These are phyloP conservation scores for Pholiota microspora DNA, from an alignment of 768 basidiomycete species.

Conservation along the genomic window DNA sequence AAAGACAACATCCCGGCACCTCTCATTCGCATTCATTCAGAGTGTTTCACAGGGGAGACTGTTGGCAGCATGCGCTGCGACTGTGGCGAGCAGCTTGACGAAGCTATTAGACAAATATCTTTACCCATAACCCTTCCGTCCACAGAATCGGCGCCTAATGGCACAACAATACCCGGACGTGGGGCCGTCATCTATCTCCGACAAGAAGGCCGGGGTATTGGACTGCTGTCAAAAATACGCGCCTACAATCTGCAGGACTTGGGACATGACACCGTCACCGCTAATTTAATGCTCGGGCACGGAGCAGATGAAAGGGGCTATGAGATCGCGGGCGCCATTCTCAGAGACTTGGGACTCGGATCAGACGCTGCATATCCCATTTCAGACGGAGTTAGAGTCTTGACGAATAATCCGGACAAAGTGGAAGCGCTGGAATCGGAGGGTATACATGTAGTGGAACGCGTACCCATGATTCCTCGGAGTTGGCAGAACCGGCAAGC, in stretches of 20 bases:
- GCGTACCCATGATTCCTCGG: conserved; percentile 92
- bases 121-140: conserved; percentile 54
- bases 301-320: conserved; percentile 93
- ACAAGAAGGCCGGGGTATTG: conserved; percentile 97
- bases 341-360: conserved; percentile 83
- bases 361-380: conserved; percentile 32
- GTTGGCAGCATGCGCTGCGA: conserved; percentile 98
- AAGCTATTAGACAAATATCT: conserved; percentile 89
- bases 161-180: conserved; percentile 68
- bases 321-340: conserved; percentile 86
- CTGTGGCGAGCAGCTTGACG: conserved; percentile 97
- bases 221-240: conserved; percentile 90
- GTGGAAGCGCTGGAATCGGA: conserved; percentile 84
- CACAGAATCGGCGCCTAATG: conserved; percentile 26
- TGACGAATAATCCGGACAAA: conserved; percentile 99
- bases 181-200: conserved; percentile 94
- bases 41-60: conserved; percentile 98
- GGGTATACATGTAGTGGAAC: conserved; percentile 76
- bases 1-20: conserved; percentile 57
- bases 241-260: conserved; percentile 98
- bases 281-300: conserved; percentile 94
- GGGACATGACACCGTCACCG: conserved; percentile 98
- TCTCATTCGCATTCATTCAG: conserved; percentile 93
- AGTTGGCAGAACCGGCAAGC: conserved; percentile 65
- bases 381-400: conserved; percentile 63